Percentiles rank a stretch among this genome's conserved stretches.
Conservation (phyloP, 495 filamentous ascomycete genomes). For the Neurospora sp. region DNA sequence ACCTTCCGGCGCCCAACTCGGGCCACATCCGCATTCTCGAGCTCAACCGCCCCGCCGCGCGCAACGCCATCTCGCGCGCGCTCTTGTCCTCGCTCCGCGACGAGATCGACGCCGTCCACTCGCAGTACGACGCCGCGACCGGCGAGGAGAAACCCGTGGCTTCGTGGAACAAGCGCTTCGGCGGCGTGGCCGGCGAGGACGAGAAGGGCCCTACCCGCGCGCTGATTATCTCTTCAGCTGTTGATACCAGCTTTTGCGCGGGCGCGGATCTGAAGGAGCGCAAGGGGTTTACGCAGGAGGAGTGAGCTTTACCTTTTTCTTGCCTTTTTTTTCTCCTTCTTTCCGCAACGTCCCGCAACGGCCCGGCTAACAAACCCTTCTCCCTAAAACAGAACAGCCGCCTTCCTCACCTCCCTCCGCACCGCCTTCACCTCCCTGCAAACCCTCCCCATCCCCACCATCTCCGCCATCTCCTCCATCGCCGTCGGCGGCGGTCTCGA, state of each 20-base stretch:
- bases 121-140: conserved; percentile 51
- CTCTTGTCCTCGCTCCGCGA: conserved; percentile 59
- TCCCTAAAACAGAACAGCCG: conserved; percentile 44
- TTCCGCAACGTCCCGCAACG: too few species aligned
- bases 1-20: conserved; percentile 66
- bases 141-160: conserved; percentile 33
- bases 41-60: conserved; percentile 71
- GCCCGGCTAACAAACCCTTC: too few species aligned
- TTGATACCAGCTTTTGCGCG: conserved; percentile 79
- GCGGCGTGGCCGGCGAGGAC: conserved; percentile 28
- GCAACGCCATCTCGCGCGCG: conserved; percentile 79
- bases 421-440: conserved; percentile 57
- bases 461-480: conserved; percentile 66
- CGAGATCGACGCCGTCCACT: conserved; percentile 58
- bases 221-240: conserved; percentile 66
- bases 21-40: conserved; percentile 83
- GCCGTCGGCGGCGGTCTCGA: conserved; percentile 92
- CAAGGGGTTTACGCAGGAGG: conserved; percentile 56
- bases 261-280: conserved; percentile 93
- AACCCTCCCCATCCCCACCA: conserved; percentile 73
- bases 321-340: conserved; percentile 14
- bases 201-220: conserved; percentile 55
- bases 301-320: conserved; percentile 32
- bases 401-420: conserved; percentile 69
- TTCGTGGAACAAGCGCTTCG: conserved; percentile 26